Evolutionary conservation across 1,284 basidiomycete species (phyloP), one percentile per base, ranked within the genome.

Genomic region (Trametes polyzona): DNA sequence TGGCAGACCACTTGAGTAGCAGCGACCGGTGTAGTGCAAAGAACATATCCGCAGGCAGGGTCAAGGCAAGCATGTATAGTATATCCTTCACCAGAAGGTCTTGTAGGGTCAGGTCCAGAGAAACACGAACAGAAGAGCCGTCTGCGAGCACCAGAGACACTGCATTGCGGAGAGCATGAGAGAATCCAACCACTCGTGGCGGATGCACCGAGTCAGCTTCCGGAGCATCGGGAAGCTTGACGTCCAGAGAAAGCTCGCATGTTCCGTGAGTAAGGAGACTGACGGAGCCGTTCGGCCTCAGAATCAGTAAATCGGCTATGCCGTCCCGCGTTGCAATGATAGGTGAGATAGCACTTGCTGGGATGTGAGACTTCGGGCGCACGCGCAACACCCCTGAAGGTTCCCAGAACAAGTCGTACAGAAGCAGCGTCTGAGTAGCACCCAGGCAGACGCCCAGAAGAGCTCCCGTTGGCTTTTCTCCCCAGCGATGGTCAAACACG

Each of bases 251-350:
- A 4, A 91, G 66, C 57, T 83, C 78, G 39, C 75, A 72, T 11
- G 79, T 69, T 0, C 85, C 88, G 59, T 88, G 87, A 0, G 86
- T 87, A 23, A 89, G 68, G 5, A 94, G 65, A 0, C 74, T 70
- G 11, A 90, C 68, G 6, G 68, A 69, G 4, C 82, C 77, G 48
- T 83, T 77, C 0, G 81, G 77, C 51, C 79, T 83, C 30, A 92
- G 69, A 16, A 89, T 70, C 7, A 95, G 71, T 6, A 92, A 76
- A 71, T 95, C 94, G 69, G 79, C 80, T 14, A 92, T 75, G 12
- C 75, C 73, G 10, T 74, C 73, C 19, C 92, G 81, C 1, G 88
- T 90, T 1, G 83, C 81, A 12, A 81, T 76, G 36, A 94, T 72
- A 0, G 90, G 74, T 0, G 80, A 74, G 0, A 83, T 79, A 0